A percentile compares a stretch with the other conserved stretches of the same genome.
phyloP scores from a whole-genome alignment of 331 rosid species.

The Saraca asoca region DNA sequence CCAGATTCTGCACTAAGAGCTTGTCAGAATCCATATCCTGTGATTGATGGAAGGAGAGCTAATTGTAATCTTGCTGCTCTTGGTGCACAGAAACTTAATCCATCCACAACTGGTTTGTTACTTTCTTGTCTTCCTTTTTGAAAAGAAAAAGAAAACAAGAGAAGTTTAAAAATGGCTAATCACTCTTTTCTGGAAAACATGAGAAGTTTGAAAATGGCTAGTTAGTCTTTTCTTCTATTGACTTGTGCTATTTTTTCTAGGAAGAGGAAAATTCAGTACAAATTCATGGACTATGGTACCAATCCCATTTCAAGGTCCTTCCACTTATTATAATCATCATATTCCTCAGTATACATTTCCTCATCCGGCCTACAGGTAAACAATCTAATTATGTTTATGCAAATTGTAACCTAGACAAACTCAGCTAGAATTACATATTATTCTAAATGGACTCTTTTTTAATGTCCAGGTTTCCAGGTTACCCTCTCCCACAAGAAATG shows the following conservation, averaged over 20 bases:
- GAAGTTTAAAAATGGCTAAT: too few species aligned
- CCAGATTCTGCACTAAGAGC: constrained; percentile 72
- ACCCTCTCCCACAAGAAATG: constrained; percentile 51
- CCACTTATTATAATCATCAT: constrained; percentile 46
- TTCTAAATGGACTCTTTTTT: constrained; percentile 30
- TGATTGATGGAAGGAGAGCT: constrained; percentile 80
- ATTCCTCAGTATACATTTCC: constrained; percentile 50
- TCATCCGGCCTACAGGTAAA: constrained; percentile 49
- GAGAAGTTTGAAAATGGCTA: constrained; percentile 9
- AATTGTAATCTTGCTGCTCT: constrained; percentile 74
- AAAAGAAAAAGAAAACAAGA: too few species aligned
- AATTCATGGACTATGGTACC: constrained; percentile 44
- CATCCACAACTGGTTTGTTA: constrained; percentile 34
- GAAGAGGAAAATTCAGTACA: constrained; percentile 41
- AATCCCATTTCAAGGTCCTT: constrained; percentile 39
- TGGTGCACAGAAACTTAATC: constrained; percentile 54
- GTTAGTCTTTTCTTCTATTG: background rate
- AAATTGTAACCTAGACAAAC: constrained; percentile 9
- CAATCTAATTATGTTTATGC: background rate
- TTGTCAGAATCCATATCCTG: constrained; percentile 66
- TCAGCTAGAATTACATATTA: background rate
- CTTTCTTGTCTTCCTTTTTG: background rate
- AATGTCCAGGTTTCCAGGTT: constrained; percentile 57
- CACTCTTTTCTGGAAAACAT: too few species aligned
- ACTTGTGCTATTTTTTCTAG: constrained; percentile 36